Percentiles rank a stretch among this genome's conserved stretches.
These are phyloP conservation scores for Lotmaria passim DNA, from an alignment of 208 protist species.

Conservation along the genomic window DNA sequence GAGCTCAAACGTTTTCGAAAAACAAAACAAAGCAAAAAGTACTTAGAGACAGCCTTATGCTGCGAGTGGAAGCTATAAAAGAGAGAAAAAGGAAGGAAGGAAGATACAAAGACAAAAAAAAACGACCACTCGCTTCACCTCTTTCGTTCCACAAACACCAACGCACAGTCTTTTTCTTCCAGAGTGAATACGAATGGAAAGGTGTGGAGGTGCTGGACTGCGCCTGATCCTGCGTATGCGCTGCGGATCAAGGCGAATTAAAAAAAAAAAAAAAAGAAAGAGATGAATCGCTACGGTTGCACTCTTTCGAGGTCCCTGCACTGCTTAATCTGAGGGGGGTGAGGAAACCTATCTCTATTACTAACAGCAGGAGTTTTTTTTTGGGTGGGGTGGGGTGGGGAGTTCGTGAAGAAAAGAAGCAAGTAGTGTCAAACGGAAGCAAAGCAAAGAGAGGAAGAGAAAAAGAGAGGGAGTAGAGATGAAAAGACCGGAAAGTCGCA, in stretches of 20 bases:
- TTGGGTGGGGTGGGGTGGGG: background rate
- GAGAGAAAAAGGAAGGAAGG: constrained; percentile 3
- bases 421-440: too few relatives aligned
- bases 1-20: too few relatives aligned
- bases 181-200: background rate
- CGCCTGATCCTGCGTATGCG: background rate
- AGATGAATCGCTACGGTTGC: background rate
- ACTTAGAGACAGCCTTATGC: too few relatives aligned
- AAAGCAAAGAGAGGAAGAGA: background rate
- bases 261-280: constrained; percentile 13
- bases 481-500: background rate
- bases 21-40: too few relatives aligned
- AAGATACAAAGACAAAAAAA: background rate
- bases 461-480: background rate
- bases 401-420: background rate
- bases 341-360: background rate
- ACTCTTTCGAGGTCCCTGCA: background rate
- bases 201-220: background rate
- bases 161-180: background rate
- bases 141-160: too few relatives aligned
- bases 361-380: background rate
- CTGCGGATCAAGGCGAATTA: background rate
- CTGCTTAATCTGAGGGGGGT: background rate
- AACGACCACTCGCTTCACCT: too few relatives aligned
- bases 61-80: too few relatives aligned